Base-by-base conservation (phyloP, 768 basidiomycete genomes). In the Chiua virens region DNA sequence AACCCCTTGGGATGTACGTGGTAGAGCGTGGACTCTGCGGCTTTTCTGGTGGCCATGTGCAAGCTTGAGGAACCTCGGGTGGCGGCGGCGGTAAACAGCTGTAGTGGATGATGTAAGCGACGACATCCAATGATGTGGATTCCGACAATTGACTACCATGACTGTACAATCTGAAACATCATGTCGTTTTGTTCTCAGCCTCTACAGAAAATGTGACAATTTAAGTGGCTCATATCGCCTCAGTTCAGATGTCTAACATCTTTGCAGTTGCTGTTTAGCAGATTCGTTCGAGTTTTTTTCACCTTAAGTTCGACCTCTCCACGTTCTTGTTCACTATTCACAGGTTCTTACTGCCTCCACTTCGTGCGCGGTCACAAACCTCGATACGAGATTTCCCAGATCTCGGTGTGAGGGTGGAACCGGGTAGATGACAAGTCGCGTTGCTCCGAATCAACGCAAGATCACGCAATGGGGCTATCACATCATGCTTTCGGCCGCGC, bases 1-100 rank as follows among this genome's bases (percentile, higher is more conserved):
- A 96, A 95, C 9, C 94, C 93, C 71, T 87, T 85, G 22, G 89
- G 86, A 62, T 81, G 83, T 61, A 92, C 81, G 66, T 97, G 94
- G 71, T 97, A 97, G 40, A 92, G 79, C 3, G 90, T 94, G 34
- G 87, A 85, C 65, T 97, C 92, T 57, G 92, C 90, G 25, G 78
- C 83, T 73, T 85, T 91, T 75, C 82, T 88, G 54, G 79, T 79
- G 51, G 87, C 83, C 85, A 88, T 88, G 68, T 68, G 58, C 56
- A 50, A 59, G 53, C 47, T 30, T n/a, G 23, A 49, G 44, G 35
- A 44, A 63, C 42, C 35, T 37, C 42, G 38, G 8, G n/a, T 30
- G 3, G 6, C 9, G 30, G 30, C 30, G 30, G 34, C 15, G 8
- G 8, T 8, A 17, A n/a, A n/a, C n/a, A n/a, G n/a, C n/a, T n/a